Base-by-base conservation (phyloP, 768 basidiomycete species). In the Wakefieldia striispora region DNA sequence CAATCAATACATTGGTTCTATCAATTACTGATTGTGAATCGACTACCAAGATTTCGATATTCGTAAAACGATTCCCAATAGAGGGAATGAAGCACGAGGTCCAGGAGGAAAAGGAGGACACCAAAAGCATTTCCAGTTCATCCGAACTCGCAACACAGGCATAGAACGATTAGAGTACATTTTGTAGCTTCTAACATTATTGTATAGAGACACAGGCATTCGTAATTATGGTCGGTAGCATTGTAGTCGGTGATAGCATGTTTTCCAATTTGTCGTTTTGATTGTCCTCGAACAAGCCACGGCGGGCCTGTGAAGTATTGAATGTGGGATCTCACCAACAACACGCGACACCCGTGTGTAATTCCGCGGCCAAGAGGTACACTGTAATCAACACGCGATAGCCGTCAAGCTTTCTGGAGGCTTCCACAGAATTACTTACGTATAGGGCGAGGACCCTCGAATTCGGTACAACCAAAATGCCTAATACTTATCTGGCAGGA, bases 21-120 rank as follows among this genome's bases (percentile, higher is more conserved):
- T 35, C n/a, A 16, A 21, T 49, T 27, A 33, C 47, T 57, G 50
- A 60, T 37, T 41, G 45, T 36, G 42, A 47, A 43, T 45, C 20
- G 31, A 19, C 24, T 11, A 9, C 24, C n/a, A 53, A 68, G 67
- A 40, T 67, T 43, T 68, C 67, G 17, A 31, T 60, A 24, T 67
- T 70, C 48, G 42, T 69, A 38, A 64, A 64, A 50, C 58, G 47
- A 27, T 60, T 59, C 24, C 53, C 64, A 17, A 55, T 68, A 47
- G 64, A 59, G 29, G 57, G 21, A 36, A 47, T 8, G 23, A 47
- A 44, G n/a, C 50, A 55, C 4, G 48, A 59, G 26, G 21, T 49
- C 7, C 51, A 49, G 47, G 67, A 69, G 51, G 56, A 62, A 40
- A 46, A 54, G 29, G 53, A 34, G 20, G 36, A 56, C 34, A 33